Evolutionary conservation across 208 protist species (phyloP), one percentile per base, ranked within the genome.

Genomic region (Strigomonas culicis): DNA sequence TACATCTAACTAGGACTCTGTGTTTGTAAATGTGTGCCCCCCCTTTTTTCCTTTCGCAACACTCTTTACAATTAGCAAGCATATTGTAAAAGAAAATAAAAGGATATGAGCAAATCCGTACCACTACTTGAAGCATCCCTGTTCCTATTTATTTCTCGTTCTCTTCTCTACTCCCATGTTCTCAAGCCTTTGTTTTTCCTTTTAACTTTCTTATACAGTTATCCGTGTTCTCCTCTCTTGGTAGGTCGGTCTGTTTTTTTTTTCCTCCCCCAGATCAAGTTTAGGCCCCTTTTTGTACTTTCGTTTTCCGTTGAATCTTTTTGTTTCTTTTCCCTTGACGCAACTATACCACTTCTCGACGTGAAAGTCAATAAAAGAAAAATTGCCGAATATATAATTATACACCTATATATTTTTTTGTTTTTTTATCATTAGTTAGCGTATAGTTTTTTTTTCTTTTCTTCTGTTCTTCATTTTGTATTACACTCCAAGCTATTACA

Each of bases 391-490:
- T 39, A 39, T 13, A 13, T 39, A 10, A 4, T n/a, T 4, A 2
- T n/a, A 44, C 8, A 6, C 1, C 39, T n/a, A 44, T 1, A 44
- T 44, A 15, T 70, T 39, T 55, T n/a, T 61, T 11, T 55, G 15
- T 30, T 71, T 52, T 55, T 31, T 71, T 34, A 31, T 17, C 46
- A 15, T 28, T 49, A 19, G 44, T 49, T 24, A 17, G 15, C 25
- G 24, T 53, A 32, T 39, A 59, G 2, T 3, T 61, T 47, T 47
- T 51, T 73, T 73, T 59, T 43, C 53, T 59, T 66, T 62, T 63
- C 22, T n/a, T 34, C 27, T 51, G n/a, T 25, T 63, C 30, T 41
- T 74, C 67, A 22, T 59, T 25, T 21, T 61, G 11, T 7, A 43
- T 65, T 59, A 28, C n/a, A n/a, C n/a, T n/a, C n/a, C n/a, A n/a